Percentiles rank a stretch among this genome's conserved stretches.
Evolutionary conservation across 495 filamentous ascomycete genomes (phyloP).

Genomic region (Aspergillus taichungensis): DNA sequence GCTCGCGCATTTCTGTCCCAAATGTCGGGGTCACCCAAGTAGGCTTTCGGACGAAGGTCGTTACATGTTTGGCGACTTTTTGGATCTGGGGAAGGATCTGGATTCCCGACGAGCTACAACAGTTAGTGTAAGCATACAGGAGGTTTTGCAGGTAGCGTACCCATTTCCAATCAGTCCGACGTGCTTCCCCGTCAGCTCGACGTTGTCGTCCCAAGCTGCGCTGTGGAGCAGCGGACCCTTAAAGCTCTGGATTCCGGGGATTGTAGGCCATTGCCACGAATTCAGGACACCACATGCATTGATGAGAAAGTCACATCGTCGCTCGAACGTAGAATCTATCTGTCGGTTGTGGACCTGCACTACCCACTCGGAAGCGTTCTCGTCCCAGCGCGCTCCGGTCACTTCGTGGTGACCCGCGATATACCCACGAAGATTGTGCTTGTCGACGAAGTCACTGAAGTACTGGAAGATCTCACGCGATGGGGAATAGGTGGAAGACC

Average conservation of each 20-base stretch:
- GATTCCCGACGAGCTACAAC: conserved; percentile 10
- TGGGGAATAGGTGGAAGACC: conserved; percentile 41
- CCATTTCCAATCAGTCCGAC: conserved; percentile 39
- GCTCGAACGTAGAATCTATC: conserved; percentile 16
- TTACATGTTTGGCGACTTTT: conserved; percentile 17
- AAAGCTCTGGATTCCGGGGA: conserved; percentile 36
- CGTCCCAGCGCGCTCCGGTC: conserved; percentile 19
- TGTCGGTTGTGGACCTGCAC: conserved; percentile 24
- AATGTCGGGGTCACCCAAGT: background rate
- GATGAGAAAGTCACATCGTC: conserved; percentile 41
- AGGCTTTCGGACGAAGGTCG: background rate
- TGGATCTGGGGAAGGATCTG: conserved; percentile 48
- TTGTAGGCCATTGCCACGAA: conserved; percentile 34
- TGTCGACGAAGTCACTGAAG: conserved; percentile 23
- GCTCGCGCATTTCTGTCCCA: conserved; percentile 9
- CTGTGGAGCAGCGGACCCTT: conserved; percentile 38
- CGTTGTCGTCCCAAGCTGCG: conserved; percentile 28
- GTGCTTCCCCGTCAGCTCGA: conserved; percentile 24
- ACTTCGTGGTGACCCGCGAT: conserved; percentile 19
- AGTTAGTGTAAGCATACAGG: background rate
- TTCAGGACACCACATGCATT: conserved; percentile 41
- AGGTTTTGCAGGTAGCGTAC: background rate
- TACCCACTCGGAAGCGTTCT: conserved; percentile 27
- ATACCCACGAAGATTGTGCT: conserved; percentile 17
- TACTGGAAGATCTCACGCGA: conserved; percentile 45